Evolutionary conservation across 169 alveolate species (phyloP).

Genomic region (Plasmodium malariae): DNA sequence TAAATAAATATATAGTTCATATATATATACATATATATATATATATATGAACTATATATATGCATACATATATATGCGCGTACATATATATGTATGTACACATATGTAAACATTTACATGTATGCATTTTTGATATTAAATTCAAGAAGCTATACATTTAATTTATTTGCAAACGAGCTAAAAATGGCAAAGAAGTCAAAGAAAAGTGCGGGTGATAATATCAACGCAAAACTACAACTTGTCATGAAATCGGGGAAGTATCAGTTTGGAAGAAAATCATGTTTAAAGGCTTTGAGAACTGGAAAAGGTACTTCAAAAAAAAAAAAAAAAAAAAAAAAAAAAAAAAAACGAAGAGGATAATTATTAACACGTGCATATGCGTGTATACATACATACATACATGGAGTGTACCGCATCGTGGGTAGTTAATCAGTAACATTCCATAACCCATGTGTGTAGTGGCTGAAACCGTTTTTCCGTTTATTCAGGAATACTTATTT

Average conservation of each 20-base stretch:
- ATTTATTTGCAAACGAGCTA: background rate
- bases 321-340: too few relatives aligned
- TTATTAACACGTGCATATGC: conserved; percentile 15
- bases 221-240: conserved; percentile 95
- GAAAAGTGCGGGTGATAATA: conserved; percentile 93
- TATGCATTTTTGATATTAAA: background rate
- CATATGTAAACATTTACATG: too few relatives aligned
- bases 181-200: conserved; percentile 92
- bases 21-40: background rate
- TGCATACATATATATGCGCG: background rate
- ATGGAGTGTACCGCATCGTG: too few relatives aligned
- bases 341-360: background rate
- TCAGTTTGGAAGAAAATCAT: conserved; percentile 95
- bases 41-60: background rate
- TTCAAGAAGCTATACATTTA: background rate
- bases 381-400: too few relatives aligned
- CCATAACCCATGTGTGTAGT: too few relatives aligned
- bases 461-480: too few relatives aligned
- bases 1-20: background rate
- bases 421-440: too few relatives aligned
- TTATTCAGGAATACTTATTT: too few relatives aligned
- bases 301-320: conserved; percentile 91
- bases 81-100: background rate
- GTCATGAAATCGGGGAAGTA: conserved; percentile 98
- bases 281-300: conserved; percentile 95